Conservation (phyloP, 1,284 basidiomycete genomes). For the Cutaneotrichosporon cutaneum region DNA sequence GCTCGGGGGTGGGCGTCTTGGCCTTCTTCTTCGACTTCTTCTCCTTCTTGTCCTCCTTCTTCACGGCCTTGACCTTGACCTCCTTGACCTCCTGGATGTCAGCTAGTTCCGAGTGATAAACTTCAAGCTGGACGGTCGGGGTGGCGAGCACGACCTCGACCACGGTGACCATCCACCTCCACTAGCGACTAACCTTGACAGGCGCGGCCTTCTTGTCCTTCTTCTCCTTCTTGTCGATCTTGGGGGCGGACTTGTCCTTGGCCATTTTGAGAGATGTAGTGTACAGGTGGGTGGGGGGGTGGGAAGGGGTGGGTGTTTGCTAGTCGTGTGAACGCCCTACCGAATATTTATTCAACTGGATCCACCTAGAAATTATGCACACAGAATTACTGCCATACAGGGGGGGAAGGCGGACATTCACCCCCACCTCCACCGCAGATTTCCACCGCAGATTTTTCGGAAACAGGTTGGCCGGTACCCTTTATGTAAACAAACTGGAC, state of each 20-base stretch:
- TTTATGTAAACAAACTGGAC: too few species aligned
- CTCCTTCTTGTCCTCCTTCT: constrained; percentile 11
- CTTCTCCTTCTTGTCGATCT: constrained; percentile 35
- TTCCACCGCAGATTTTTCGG: background rate
- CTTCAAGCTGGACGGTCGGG: background rate
- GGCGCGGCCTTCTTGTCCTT: constrained; percentile 18
- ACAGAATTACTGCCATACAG: background rate
- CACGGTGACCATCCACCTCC: too few species aligned
- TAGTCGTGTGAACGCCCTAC: background rate
- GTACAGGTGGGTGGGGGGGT: background rate
- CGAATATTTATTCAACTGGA: constrained; percentile 1
- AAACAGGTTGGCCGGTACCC: background rate
- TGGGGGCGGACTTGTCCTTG: constrained; percentile 5
- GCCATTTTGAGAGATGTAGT: constrained; percentile 5
- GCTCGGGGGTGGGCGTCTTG: constrained; percentile 52
- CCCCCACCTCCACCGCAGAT: constrained; percentile 4
- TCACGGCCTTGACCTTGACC: constrained; percentile 12
- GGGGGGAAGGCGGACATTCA: background rate
- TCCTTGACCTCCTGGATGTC: constrained; percentile 7
- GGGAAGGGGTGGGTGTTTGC: background rate
- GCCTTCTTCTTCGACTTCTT: constrained; percentile 51
- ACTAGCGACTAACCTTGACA: constrained; percentile 14
- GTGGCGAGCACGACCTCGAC: too few species aligned
- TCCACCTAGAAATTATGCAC: background rate
- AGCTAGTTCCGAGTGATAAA: background rate